These are phyloP conservation scores for Osmozyma mogii DNA, from an alignment of 805 yeast species.

Conservation along the genomic window DNA sequence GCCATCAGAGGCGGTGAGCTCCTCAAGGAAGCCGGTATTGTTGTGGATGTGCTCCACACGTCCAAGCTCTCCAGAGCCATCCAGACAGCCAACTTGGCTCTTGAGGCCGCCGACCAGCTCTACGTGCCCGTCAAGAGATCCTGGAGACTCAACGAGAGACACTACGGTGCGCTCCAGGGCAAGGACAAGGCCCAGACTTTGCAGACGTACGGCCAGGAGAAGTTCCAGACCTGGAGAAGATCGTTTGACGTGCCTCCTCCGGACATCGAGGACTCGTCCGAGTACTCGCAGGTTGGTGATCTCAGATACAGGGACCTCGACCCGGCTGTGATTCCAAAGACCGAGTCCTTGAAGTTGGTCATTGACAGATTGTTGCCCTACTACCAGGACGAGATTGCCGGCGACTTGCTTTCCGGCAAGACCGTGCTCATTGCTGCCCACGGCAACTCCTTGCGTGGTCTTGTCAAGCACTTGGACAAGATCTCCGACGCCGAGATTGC, in stretches of 20 bases:
- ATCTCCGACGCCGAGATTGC: constrained; percentile 91
- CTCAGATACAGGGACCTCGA: constrained; percentile 79
- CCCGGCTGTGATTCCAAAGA: constrained; percentile 81
- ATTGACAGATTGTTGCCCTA: constrained; percentile 94
- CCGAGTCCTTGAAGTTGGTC: constrained; percentile 91
- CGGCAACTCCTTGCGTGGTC: constrained; percentile 96
- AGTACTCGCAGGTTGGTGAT: constrained; percentile 82
- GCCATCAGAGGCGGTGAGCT: constrained; percentile 91
- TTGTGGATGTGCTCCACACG: constrained; percentile 85
- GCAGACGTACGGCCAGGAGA: constrained; percentile 79
- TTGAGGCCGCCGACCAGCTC: constrained; percentile 79
- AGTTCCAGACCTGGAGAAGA: constrained; percentile 97
- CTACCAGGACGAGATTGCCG: constrained; percentile 90
- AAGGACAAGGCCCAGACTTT: constrained; percentile 94
- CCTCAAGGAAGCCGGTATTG: constrained; percentile 75
- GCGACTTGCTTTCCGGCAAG: constrained; percentile 77
- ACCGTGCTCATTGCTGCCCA: constrained; percentile 93
- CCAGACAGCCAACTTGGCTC: constrained; percentile 94
- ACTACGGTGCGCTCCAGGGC: constrained; percentile 98
- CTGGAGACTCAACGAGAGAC: constrained; percentile 99
- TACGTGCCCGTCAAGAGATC: constrained; percentile 89
- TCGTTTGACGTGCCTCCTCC: constrained; percentile 97
- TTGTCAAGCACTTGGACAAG: constrained; percentile 91
- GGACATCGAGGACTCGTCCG: constrained; percentile 62
- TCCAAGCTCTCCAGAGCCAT: constrained; percentile 90